Base-by-base conservation (phyloP, 2,329 filamentous ascomycete species). In the Colletotrichum salicis region DNA sequence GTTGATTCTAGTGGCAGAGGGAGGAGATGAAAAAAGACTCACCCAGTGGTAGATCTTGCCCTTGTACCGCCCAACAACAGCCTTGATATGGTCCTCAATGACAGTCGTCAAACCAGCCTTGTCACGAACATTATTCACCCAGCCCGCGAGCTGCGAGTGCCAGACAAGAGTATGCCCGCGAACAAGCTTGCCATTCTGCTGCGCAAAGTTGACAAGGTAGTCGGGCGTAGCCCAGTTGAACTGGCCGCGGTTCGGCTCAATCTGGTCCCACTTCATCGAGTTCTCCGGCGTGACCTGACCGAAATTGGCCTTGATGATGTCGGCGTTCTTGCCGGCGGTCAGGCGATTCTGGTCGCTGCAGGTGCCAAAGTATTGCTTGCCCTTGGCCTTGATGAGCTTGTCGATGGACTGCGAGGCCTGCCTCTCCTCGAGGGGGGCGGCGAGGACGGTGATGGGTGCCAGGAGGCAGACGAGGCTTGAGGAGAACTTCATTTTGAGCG, bases 261-360 rank as follows among this genome's bases (percentile, higher is more conserved):
- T 84, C 41, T 86, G 82, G 75, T 92, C 89, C 90, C 90, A 93
- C 81, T 93, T 93, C 87, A 92, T 91, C 77, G 85, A 89, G 84
- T 93, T 93, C 83, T 93, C 91, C 1, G 88, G 86, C 0, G 91
- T 92, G 27, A 93, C 83, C 78, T 90, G 87, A 24, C 90, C 90
- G 73, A 92, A 93, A 79, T 91, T 83, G 64, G 84, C 82, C 73
- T 86, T 85, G 79, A 93, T 88, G 76, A 91, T 85, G 70, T 84
- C 84, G n/a, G 85, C 84, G 70, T 86, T 88, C 74, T 85, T 83
- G 66, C 82, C 84, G 11, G 82, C 78, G 41, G 78, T 82, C 4
- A 93, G 85, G 12, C 82, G 84, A 72, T 82, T 82, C 76, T 87
- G 83, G 76, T 93, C 90, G 1, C 87, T 84, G 66, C 83, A 85